Evolutionary conservation across 192 early-diverging fungal species (phyloP), one percentile per base, ranked within the genome.

Genomic region (Umbelopsis sp.): DNA sequence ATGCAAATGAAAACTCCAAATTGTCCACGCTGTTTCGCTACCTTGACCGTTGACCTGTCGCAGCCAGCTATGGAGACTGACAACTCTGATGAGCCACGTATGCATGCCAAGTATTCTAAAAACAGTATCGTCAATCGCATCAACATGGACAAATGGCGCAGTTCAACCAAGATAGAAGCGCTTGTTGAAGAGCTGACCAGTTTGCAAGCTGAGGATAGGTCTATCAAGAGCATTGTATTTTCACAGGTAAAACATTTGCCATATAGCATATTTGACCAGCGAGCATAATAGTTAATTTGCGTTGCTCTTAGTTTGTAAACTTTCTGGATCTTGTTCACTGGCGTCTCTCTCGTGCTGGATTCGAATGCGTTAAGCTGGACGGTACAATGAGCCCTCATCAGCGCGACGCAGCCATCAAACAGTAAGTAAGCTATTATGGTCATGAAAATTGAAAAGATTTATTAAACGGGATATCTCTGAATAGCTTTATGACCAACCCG

Each of bases 111-210:
- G 2, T 83, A 73, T 27, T 78, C 85, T 6, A 84, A 88, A 47
- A 80, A 82, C 18, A 91, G 90, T n/a, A 98, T 98, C 70, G 87
- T 98, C 41, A 96, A 95, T 74, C 90, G 93, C 41, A 95, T 98
- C 52, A 88, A 98, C 77, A 91, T 98, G 89, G 71, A 74, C 46
- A 86, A 82, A 9, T 98, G 96, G 96, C 77, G 91, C 45, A 94
- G 92, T 49, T 93, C 91, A 30, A 94, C 96, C 50, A 98, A 98
- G 75, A 98, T 98, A 69, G 94, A 98, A 76, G 94, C 94, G 0
- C 84, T 98, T 15, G 92, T 95, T 9, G 95, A 96, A 78, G 95
- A 98, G 51, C 82, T 96, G 27, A 89, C 89, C 20, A 77, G 76
- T 6, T 84, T 93, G 33, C 89, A 91, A 47, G 80, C 84, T n/a